These are phyloP conservation scores for Graphilbum ipis-grandicollis DNA, from an alignment of 2,329 filamentous ascomycete genomes.

Conservation along the genomic window DNA sequence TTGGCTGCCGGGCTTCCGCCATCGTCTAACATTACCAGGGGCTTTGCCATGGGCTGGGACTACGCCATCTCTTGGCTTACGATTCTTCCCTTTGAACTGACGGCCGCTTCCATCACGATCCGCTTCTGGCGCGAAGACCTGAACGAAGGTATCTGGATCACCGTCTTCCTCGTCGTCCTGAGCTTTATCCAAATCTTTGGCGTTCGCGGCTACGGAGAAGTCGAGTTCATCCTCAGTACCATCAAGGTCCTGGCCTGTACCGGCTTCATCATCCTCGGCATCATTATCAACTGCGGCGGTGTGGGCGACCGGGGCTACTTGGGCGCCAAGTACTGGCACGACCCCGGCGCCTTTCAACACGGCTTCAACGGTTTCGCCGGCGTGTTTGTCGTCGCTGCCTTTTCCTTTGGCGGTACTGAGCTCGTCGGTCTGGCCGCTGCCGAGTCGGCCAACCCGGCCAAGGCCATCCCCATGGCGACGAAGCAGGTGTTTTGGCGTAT, in stretches of 20 bases:
- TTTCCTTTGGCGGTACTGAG: conserved; percentile 34
- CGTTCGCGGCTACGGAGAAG: conserved; percentile 38
- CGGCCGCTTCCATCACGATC: conserved; percentile 35
- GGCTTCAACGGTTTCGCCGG: conserved; percentile 32
- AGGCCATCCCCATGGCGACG: conserved; percentile 29
- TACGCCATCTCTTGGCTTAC: conserved; percentile 32
- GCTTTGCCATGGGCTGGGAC: conserved; percentile 36
- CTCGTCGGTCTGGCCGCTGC: conserved; percentile 33
- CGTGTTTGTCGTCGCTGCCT: conserved; percentile 34
- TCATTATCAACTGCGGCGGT: conserved; percentile 40
- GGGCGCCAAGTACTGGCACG: conserved; percentile 41
- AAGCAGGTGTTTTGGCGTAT: conserved; percentile 40
- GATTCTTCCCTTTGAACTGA: conserved; percentile 34
- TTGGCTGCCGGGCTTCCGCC: not conserved
- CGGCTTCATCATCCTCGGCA: conserved; percentile 48
- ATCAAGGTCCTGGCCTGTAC: conserved; percentile 40
- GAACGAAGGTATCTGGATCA: conserved; percentile 36
- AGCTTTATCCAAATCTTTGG: conserved; percentile 36
- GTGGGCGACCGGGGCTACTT: conserved; percentile 39
- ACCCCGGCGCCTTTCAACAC: conserved; percentile 34
- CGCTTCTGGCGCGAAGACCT: conserved; percentile 32
- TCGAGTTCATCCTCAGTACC: conserved; percentile 39
- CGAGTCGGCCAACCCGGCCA: conserved; percentile 29
- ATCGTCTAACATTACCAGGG: conserved; percentile 13
- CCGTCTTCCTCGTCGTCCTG: conserved; percentile 34